Evolutionary conservation across 1,139 yeast species (phyloP), one percentile per base, ranked within the genome.

Genomic region (Saccharomyces hybrid): DNA sequence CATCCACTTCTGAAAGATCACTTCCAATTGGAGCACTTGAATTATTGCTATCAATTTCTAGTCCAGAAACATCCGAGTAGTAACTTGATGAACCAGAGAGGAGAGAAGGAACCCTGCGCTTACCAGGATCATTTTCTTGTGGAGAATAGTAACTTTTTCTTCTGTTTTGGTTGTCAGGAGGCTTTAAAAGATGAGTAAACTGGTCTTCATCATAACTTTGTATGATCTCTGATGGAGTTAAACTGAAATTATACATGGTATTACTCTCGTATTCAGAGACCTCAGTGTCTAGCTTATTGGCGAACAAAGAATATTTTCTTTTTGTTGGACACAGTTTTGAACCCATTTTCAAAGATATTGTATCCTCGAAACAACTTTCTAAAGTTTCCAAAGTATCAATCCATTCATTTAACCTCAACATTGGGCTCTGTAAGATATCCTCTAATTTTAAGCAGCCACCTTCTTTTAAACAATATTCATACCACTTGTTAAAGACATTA

Each of bases 141-240:
- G 23, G 8, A 13, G 44, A 13, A 11, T 11, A 9, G 9, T 38
- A 8, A 16, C 44, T 4, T 38, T 38, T 38, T 5, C 13, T 38
- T 38, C n/a, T 38, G 3, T 38, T 38, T 38, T 38, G 44, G 7
- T 16, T 38, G n/a, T 38, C 44, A 4, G 44, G 44, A 16, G 25
- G 44, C 44, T 38, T 38, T 16, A 38, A 7, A 38, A 38, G 55
- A 49, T n/a, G 55, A 1, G n/a, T 23, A 26, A 49, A n/a, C 9
- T 5, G 28, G 29, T 23, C 11, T 16, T 49, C 44, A 7, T 56
- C 59, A 52, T 65, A 65, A 38, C 61, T 59, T 55, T 64, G 64
- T 27, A 65, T 65, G 1, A 65, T 64, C 53, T 64, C 68, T 16
- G 54, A 50, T 5, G 69, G 69, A 1, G 68, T 63, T 27, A 64